Evolutionary conservation across 2,329 filamentous ascomycete genomes (phyloP).

Genomic region (Pseudopithomyces maydicus): DNA sequence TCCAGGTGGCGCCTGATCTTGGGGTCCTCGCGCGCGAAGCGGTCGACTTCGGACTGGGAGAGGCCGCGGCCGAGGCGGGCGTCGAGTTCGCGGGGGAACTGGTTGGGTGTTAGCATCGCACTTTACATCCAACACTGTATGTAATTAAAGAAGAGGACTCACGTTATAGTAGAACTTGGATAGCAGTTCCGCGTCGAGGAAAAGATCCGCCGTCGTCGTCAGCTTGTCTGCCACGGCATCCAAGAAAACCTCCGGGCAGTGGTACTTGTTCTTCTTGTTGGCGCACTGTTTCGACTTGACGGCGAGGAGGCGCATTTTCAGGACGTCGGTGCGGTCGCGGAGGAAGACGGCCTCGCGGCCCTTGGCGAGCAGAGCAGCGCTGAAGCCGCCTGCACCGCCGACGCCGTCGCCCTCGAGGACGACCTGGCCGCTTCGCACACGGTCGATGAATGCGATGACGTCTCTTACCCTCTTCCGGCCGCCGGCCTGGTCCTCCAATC

Average conservation of each 20-base stretch:
- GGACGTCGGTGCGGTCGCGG: conserved; percentile 84
- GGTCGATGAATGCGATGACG: conserved; percentile 89
- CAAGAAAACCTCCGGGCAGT: conserved; percentile 97
- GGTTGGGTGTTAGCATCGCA: not conserved
- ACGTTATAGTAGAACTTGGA: conserved; percentile 95
- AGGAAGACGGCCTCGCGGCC: conserved; percentile 94
- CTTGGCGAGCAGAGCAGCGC: conserved; percentile 79
- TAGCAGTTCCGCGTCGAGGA: conserved; percentile 94
- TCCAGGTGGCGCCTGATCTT: conserved; percentile 89
- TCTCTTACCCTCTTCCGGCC: conserved; percentile 85
- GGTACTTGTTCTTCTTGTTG: conserved; percentile 85
- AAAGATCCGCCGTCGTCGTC: conserved; percentile 91
- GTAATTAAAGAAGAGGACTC: conserved; percentile 12
- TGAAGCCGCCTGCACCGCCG: conserved; percentile 92
- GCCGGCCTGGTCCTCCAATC: conserved; percentile 77
- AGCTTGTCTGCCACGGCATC: conserved; percentile 95
- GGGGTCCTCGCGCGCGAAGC: conserved; percentile 90
- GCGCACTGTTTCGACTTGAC: conserved; percentile 90
- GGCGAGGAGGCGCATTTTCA: conserved; percentile 87
- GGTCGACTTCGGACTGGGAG: conserved; percentile 78
- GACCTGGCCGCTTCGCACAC: conserved; percentile 83
- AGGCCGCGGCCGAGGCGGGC: conserved; percentile 81
- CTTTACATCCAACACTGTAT: not conserved
- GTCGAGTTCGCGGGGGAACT: conserved; percentile 90
- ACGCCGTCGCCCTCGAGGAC: conserved; percentile 80